Evolutionary conservation across 148 eudicot genomes (phyloP), one percentile per base, ranked within the genome.

Genomic region (Vaccinium darrowii): DNA sequence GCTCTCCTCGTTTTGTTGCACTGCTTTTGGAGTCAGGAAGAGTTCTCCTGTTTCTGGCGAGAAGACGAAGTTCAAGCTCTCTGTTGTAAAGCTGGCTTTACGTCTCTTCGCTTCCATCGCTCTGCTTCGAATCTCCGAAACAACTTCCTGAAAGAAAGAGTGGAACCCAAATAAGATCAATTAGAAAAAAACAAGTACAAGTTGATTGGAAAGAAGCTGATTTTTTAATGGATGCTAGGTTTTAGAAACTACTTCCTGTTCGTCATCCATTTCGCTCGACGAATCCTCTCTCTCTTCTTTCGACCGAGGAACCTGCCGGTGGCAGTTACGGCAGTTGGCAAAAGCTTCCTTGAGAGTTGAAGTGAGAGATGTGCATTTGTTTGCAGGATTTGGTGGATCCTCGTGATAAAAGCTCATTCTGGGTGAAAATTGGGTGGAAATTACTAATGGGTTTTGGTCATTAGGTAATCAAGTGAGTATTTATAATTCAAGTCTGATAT

Each of bases 51-150:
- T 77, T 79, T 84, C 78, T 50, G 95, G 92, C 81, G 92, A 85
- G 80, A 86, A 81, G 4, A 86, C 86, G 51, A 91, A 89, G 53
- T 85, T 84, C 76, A 87, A 88, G 82, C 85, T 87, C 5, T 92
- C 92, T 15, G 56, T 80, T 81, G 86, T 77, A 72, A 84, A 84
- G 85, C 73, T 63, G 56, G 83, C 53, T 74, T 85, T 89, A 16
- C 96, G 87, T 85, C 84, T 93, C 19, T 90, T 94, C 0, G 97
- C 91, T 80, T 93, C 95, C 92, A 91, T 92, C 83, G 94, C 95
- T 84, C 91, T 89, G 25, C 85, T 92, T 71, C 88, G 87, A 79
- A 93, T 86, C 86, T 87, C 92, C 25, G 93, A 92, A 25, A 94
- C 91, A 67, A 93, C 87, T 75, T 81, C 86, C 99, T 96, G 95